These are phyloP conservation scores for Hymenoscyphus albidus DNA, from an alignment of 2,329 filamentous ascomycete species.

Conservation along the genomic window DNA sequence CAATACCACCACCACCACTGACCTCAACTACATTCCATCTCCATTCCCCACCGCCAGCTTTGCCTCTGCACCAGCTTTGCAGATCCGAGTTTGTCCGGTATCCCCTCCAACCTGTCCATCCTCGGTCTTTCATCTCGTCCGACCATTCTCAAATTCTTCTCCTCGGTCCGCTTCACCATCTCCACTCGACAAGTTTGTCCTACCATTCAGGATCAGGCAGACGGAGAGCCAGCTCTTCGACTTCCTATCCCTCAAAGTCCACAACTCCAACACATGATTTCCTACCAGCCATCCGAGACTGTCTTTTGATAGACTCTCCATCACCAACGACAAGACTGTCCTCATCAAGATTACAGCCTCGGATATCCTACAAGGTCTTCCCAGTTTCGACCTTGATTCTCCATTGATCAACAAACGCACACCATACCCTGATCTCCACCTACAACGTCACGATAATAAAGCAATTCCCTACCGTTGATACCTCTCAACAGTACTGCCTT, in stretches of 20 bases:
- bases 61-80: conserved; percentile 9
- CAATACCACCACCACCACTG: conserved; percentile 15
- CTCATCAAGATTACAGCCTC: conserved; percentile 18
- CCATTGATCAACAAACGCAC: conserved; percentile 9
- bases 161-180: conserved; percentile 5
- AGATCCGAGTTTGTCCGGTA: conserved; percentile 6
- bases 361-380: conserved; percentile 15
- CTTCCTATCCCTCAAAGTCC: conserved; percentile 41
- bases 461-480: conserved; percentile 21
- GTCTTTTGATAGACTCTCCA: conserved; percentile 37
- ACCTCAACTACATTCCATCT: conserved; percentile 16
- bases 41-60: conserved; percentile 7
- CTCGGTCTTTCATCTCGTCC: conserved; percentile 5
- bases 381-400: conserved; percentile 9
- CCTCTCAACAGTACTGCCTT: conserved; percentile 20
- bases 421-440: conserved; percentile 8
- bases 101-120: conserved; percentile 2
- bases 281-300: conserved; percentile 38
- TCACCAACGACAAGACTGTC: conserved; percentile 26
- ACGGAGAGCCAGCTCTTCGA: conserved; percentile 48
- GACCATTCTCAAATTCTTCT: conserved; percentile 7
- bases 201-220: conserved; percentile 29
- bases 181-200: neutral
- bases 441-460: conserved; percentile 18
- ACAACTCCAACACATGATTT: conserved; percentile 40